Conservation (phyloP, 2,329 filamentous ascomycete species). For the Fusarium chaquense region DNA sequence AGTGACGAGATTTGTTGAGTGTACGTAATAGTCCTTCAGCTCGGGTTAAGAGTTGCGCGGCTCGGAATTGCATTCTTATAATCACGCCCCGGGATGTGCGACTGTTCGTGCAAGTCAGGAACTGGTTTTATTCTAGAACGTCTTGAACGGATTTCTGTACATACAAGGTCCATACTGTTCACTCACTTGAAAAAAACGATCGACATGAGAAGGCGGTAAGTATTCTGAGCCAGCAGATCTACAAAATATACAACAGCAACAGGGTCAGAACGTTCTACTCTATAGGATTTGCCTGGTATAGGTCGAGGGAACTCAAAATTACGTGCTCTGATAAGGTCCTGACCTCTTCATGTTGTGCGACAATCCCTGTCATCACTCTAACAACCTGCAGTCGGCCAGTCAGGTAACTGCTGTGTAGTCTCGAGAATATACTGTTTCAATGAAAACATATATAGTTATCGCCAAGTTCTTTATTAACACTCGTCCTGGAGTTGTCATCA, state of each 20-base stretch:
- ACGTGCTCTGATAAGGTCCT: no score
- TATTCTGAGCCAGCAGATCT: neutral
- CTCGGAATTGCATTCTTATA: neutral
- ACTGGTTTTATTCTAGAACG: neutral
- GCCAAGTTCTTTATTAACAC: accelerated
- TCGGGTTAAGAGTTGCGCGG: neutral
- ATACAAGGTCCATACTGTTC: neutral
- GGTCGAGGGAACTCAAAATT: neutral
- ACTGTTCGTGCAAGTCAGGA: neutral
- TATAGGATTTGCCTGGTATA: neutral
- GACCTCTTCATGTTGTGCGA: neutral
- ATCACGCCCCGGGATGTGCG: neutral
- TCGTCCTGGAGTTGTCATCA: neutral
- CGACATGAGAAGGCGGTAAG: neutral
- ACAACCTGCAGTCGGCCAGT: neutral
- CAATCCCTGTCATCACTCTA: neutral
- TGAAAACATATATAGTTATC: no score
- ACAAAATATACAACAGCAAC: neutral
- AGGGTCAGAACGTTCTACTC: accelerated
- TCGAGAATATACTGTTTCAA: no score
- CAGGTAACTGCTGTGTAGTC: no score
- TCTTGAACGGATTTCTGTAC: neutral
- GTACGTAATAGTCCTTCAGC: conserved; percentile 4
- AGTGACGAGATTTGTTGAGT: conserved; percentile 6
- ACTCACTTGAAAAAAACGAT: neutral